Evolutionary conservation across 2,329 filamentous ascomycete species (phyloP).

Genomic region (Madurella fahalii): DNA sequence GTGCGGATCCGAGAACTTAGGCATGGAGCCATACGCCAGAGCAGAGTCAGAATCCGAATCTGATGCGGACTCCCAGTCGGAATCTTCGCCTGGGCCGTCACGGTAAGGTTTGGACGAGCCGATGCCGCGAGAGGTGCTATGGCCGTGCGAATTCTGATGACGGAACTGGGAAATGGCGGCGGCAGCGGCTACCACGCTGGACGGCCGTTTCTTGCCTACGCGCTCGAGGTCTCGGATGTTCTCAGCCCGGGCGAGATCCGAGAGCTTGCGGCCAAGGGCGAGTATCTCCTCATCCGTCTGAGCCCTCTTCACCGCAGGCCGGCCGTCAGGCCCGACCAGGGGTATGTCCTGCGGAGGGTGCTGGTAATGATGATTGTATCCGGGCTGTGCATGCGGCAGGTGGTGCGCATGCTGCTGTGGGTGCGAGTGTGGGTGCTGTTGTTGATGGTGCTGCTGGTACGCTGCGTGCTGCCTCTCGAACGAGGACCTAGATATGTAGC

Average conservation of each 20-base stretch:
- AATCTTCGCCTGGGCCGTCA: constrained; percentile 32
- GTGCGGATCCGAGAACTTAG: constrained; percentile 25
- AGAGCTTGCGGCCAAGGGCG: constrained; percentile 51
- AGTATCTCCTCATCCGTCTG: constrained; percentile 56
- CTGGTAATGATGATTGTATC: constrained; percentile 16
- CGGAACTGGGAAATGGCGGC: constrained; percentile 40
- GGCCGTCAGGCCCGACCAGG: constrained; percentile 24
- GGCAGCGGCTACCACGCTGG: constrained; percentile 38
- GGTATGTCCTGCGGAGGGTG: constrained; percentile 9
- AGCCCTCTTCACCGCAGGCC: constrained; percentile 29
- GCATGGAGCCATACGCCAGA: constrained; percentile 41
- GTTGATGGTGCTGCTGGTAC: constrained; percentile 12
- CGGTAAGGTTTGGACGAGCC: constrained; percentile 33
- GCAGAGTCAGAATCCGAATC: constrained; percentile 37
- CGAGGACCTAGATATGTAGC: constrained; percentile 35
- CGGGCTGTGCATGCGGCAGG: not conserved
- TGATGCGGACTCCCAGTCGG: constrained; percentile 55
- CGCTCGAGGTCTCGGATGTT: constrained; percentile 47
- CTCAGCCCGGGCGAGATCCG: constrained; percentile 48
- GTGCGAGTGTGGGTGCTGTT: not conserved
- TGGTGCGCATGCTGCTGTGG: constrained; percentile 10
- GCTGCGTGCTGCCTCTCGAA: constrained; percentile 11
- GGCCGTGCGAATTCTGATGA: constrained; percentile 36
- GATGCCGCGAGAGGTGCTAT: constrained; percentile 21
- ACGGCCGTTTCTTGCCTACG: constrained; percentile 37